These are phyloP conservation scores for Colletotrichum sp. DNA, from an alignment of 2,329 filamentous ascomycete species.

Conservation along the genomic window DNA sequence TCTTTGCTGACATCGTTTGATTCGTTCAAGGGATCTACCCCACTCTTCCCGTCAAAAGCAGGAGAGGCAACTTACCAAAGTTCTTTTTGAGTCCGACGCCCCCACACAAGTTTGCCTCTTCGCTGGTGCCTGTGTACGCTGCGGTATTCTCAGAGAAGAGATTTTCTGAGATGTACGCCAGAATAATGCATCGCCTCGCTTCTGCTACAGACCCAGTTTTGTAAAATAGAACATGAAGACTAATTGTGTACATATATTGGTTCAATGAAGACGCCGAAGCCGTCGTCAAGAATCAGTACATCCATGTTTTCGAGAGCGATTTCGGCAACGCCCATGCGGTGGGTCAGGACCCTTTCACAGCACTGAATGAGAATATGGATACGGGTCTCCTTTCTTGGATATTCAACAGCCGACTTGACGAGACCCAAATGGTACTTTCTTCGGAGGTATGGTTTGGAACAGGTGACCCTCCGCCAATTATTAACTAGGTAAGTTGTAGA, in stretches of 20 bases:
- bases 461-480: neutral
- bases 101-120: neutral
- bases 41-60: neutral
- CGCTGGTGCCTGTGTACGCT: neutral
- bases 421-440: neutral
- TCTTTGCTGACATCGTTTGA: neutral
- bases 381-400: neutral
- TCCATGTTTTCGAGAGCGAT: neutral
- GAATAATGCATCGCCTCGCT: neutral
- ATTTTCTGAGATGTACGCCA: neutral
- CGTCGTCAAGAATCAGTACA: neutral
- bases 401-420: neutral
- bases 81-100: neutral
- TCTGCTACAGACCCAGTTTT: neutral
- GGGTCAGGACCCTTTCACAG: neutral
- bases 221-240: neutral
- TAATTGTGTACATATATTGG: neutral
- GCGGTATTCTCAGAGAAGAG: neutral
- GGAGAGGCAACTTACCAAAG: neutral
- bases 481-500: neutral
- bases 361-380: neutral
- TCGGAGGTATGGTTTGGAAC: neutral
- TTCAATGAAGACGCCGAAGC: neutral
- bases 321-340: neutral
- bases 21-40: neutral